These are phyloP conservation scores for Fragaria ananassa DNA, from an alignment of 306 rosid genomes.

Conservation along the genomic window DNA sequence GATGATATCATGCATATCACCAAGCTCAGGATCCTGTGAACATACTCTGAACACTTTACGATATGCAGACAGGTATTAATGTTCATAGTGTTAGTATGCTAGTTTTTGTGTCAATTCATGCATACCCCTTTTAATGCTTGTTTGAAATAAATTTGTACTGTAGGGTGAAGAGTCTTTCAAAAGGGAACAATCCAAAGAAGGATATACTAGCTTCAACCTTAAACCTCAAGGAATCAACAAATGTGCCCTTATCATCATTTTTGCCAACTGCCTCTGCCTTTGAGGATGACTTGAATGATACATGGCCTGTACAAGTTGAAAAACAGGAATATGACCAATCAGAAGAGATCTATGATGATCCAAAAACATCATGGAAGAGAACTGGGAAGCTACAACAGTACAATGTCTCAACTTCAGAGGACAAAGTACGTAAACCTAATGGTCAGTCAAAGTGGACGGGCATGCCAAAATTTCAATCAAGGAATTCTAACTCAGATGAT, in stretches of 20 bases:
- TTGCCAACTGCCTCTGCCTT: conserved; percentile 47
- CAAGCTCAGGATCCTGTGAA: conserved; percentile 95
- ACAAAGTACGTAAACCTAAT: conserved; percentile 60
- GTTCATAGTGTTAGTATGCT: conserved; percentile 14
- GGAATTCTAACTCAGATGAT: conserved; percentile 54
- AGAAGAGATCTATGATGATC: conserved; percentile 69
- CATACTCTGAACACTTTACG: conserved; percentile 94
- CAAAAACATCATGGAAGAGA: conserved; percentile 71
- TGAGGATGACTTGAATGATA: conserved; percentile 52
- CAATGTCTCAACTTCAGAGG: conserved; percentile 44
- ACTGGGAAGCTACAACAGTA: conserved; percentile 64
- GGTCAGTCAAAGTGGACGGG: conserved; percentile 73
- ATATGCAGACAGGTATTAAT: conserved; percentile 88
- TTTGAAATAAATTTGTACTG: conserved; percentile 25
- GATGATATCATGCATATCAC: conserved; percentile 98
- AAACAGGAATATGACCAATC: conserved; percentile 64
- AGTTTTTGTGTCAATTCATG: conserved; percentile 14
- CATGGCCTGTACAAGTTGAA: conserved; percentile 65
- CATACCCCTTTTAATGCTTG: conserved; percentile 1
- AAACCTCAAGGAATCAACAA: conserved; percentile 80
- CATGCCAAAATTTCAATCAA: conserved; percentile 59
- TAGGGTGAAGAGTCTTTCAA: conserved; percentile 96
- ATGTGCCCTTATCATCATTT: conserved; percentile 65
- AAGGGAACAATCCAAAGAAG: conserved; percentile 82
- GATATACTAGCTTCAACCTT: conserved; percentile 61